Evolutionary conservation across 768 basidiomycete species (phyloP).

Genomic region (Cubamyces lactineus): DNA sequence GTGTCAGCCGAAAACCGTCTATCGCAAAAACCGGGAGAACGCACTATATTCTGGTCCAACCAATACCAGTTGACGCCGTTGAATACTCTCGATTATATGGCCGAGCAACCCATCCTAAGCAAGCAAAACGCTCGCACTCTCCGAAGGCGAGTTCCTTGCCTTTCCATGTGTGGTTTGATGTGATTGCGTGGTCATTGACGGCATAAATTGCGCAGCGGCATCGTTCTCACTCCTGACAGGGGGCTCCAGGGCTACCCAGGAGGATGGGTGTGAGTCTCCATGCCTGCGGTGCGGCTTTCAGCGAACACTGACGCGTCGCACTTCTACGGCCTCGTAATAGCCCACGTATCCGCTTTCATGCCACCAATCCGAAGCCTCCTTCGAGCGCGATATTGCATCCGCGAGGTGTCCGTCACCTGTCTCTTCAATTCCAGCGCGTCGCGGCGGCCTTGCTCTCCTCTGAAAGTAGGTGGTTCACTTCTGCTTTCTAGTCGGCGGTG

Average conservation of each 20-base stretch:
- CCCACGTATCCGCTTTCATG: no score
- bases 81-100: background rate
- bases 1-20: background rate
- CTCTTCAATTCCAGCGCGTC: constrained; percentile 7
- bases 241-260: no score
- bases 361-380: background rate
- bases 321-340: no score
- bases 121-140: background rate
- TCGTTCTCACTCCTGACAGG: no score
- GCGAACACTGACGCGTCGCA: no score
- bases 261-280: no score
- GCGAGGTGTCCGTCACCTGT: constrained; percentile 1
- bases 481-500: constrained; percentile 11
- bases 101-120: background rate
- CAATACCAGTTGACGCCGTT: constrained; percentile 6
- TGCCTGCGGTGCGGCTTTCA: background rate
- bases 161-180: no score
- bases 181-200: no score
- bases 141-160: no score
- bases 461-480: constrained; percentile 2
- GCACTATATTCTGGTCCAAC: no score
- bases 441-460: background rate
- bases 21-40: constrained; percentile 3
- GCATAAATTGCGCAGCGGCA: no score
- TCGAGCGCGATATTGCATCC: background rate